These are phyloP conservation scores for Aspergillus carlsbadensis DNA, from an alignment of 495 filamentous ascomycete genomes.

Conservation along the genomic window DNA sequence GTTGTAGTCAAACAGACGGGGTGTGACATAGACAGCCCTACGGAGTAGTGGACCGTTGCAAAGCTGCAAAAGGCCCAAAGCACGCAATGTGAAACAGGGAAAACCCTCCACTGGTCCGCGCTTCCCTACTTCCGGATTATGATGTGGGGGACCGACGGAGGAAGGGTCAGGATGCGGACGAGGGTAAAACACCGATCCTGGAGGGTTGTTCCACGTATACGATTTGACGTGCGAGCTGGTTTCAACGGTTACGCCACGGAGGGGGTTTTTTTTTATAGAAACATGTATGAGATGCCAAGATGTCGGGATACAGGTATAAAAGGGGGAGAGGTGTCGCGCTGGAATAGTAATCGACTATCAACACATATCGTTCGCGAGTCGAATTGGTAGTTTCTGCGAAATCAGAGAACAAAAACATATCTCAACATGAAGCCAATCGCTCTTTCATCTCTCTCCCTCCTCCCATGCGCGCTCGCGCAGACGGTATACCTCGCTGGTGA, in stretches of 20 bases:
- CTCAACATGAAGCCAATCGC: conserved; percentile 26
- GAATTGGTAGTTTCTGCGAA: background rate
- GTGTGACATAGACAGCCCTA: background rate
- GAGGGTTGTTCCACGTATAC: conserved; percentile 7
- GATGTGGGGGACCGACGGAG: background rate
- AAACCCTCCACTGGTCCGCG: conserved; percentile 1
- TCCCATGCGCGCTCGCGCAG: conserved; percentile 28
- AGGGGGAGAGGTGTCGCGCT: background rate
- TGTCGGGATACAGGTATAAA: background rate
- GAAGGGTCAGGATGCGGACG: background rate
- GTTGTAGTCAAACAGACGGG: too few species aligned
- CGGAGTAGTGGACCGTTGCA: too few species aligned
- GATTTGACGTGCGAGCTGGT: background rate
- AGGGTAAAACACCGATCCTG: conserved; percentile 1
- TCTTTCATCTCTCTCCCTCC: conserved; percentile 18
- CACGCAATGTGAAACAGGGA: background rate
- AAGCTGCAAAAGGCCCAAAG: too few species aligned
- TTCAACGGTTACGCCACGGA: too few species aligned
- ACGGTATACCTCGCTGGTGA: conserved; percentile 57
- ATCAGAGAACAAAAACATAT: background rate
- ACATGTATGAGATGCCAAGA: background rate
- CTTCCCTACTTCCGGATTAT: background rate
- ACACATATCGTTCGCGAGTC: background rate
- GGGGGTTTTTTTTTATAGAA: too few species aligned
- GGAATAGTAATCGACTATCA: too few species aligned